Percentiles rank a stretch among this genome's conserved stretches.
phyloP scores from a whole-genome alignment of 805 yeast genomes.

The Komagataella pastoris region DNA sequence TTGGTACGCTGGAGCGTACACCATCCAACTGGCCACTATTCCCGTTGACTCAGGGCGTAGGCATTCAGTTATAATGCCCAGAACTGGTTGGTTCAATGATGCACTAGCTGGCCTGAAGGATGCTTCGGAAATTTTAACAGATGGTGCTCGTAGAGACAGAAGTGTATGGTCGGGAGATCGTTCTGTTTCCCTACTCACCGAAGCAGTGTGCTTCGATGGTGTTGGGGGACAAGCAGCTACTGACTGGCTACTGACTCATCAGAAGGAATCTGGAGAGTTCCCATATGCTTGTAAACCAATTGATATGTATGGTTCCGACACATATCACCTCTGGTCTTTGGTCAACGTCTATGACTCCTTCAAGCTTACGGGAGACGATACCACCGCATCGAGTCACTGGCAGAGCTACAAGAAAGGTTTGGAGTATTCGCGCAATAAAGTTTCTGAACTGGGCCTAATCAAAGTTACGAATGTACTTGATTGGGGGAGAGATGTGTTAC shows the following conservation, averaged over 20 bases:
- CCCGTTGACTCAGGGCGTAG: conserved; percentile 36
- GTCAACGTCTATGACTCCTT: conserved; percentile 1
- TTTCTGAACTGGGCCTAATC: conserved; percentile 4
- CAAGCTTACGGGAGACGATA: not conserved
- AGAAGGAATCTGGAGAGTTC: conserved; percentile 3
- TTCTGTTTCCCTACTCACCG: conserved; percentile 3
- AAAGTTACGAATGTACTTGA: conserved; percentile 3
- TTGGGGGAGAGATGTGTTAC: conserved; percentile 5
- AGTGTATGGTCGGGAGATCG: conserved; percentile 6
- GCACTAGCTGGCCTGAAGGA: conserved; percentile 5
- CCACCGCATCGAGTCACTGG: conserved; percentile 2
- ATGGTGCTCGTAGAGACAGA: conserved; percentile 7
- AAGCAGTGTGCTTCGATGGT: conserved; percentile 13
- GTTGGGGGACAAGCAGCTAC: conserved; percentile 14
- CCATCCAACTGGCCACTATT: conserved; percentile 18
- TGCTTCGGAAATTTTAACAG: conserved; percentile 4
- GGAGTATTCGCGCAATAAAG: conserved; percentile 2
- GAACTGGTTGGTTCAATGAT: conserved; percentile 22
- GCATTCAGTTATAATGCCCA: conserved; percentile 14
- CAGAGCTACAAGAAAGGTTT: conserved; percentile 2
- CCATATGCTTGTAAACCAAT: conserved; percentile 6
- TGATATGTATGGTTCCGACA: conserved; percentile 4
- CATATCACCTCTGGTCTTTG: conserved; percentile 5
- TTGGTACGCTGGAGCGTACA: conserved; percentile 28
- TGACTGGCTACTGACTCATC: conserved; percentile 10